Evolutionary conservation across 495 filamentous ascomycete genomes (phyloP), one percentile per base, ranked within the genome.

Genomic region (Talaromyces thailandensis): DNA sequence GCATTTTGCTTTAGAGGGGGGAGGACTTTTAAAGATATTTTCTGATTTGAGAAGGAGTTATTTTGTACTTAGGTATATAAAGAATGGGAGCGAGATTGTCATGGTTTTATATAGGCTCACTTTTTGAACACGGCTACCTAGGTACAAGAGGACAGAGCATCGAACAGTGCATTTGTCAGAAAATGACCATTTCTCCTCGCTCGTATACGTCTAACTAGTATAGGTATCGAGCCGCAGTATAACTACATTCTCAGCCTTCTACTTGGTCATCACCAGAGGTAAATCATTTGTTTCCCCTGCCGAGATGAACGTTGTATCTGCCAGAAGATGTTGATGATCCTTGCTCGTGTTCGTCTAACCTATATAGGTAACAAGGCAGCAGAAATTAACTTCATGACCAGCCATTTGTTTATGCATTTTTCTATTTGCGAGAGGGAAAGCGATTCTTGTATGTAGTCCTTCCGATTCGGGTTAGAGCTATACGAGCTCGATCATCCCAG

Each of bases 381-480:
- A 14, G 11, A 2, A 37, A 3, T 0, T 8, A 31, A 40, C 0
- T 40, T 16, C 1, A 40, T 40, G 4, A 6, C 6, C 35, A 4
- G 35, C 9, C 35, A 40, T 40, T 4, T 4, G 4, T 4, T 16
- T 8, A 40, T 40, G 14, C 35, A 16, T 40, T 16, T 4, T 40
- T 14, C 35, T 40, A 40, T 12, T 35, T 35, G 31, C 9, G 31
- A 35, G 31, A 35, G 31, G 31, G 7, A 35, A 12, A 35, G 31
- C 31, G 9, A 16, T 16, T 40, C 35, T 48, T 48, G 52, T 1
- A 55, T 48, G 52, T 1, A 55, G 11, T 31, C 28, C 55, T 29
- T 57, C 57, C 35, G 24, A 24, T 40, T 59, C 8, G 6, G 57
- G 57, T 59, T 59, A 59, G 57, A 43, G 16, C 21, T 40, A 59